Base-by-base conservation (phyloP, 176 grass and related monocot genomes). In the Elymus sibiricus region DNA sequence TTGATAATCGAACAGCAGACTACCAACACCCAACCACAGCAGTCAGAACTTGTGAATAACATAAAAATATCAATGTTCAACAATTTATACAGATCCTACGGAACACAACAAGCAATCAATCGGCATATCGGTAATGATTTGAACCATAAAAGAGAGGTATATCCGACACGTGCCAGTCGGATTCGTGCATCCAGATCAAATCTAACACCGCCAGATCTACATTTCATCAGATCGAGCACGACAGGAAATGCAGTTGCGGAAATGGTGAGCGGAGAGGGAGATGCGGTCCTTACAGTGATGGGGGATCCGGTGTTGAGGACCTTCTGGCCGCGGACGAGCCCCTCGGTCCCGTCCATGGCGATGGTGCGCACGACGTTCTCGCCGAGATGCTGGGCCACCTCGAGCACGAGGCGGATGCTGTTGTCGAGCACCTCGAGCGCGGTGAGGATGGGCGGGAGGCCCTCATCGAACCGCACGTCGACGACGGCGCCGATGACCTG, bases 401-500 rank as follows among this genome's bases (percentile, higher is more conserved):
- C 96, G 77, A 98, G 90, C 19, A 98, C 96, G 66, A 98, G 82
- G 63, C 96, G 94, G 80, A 98, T 98, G 77, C 89, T 90, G 88
- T 98, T 86, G 81, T 98, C 96, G 82, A 98, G 89, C 84, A 98
- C 96, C 92, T 98, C 96, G 2, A 98, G 90, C n/a, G 96, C 96
- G 0, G 96, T 98, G 59, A 98, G 85, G 91, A 98, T 98, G 86
- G 96, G 96, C 24, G 96, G 96, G 31, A 98, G 82, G 22, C 96
- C 96, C 72, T 95, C 93, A 15, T 95, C 84, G 46, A 95, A 98
- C 34, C 93, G 88, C 42, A 98, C 96, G 74, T 98, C 96, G 6
- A 98, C 96, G 85, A 98, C 95, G 83, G 95, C 95, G 4, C 95
- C 95, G 78, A 98, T 98, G 71, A 98, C 95, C 87, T 98, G 95